A percentile compares a stretch with the other conserved stretches of the same genome.
Conservation (phyloP, 768 basidiomycete genomes). For the Termitomyces sp. region DNA sequence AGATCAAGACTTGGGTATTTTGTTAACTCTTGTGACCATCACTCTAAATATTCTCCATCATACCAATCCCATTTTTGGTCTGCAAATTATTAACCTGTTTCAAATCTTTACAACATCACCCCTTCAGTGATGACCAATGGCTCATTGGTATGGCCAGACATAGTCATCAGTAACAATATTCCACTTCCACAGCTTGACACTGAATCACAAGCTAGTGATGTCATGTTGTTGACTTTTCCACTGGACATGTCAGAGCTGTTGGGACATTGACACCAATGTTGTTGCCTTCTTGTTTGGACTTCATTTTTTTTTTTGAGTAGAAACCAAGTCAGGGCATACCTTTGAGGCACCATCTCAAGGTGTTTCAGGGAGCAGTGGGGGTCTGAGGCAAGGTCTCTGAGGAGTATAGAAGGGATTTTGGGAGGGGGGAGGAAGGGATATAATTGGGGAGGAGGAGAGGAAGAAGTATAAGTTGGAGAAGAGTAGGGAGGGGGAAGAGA, state of each 20-base stretch:
- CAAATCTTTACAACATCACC: constrained; percentile 41
- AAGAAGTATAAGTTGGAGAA: too few relatives aligned
- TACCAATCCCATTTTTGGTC: constrained; percentile 1
- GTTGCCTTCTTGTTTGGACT: constrained; percentile 15
- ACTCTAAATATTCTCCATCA: constrained; percentile 1
- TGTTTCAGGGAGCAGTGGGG: too few relatives aligned
- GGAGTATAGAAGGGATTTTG: too few relatives aligned
- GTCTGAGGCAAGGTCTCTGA: too few relatives aligned
- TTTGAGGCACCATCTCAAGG: too few relatives aligned
- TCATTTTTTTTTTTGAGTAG: too few relatives aligned
- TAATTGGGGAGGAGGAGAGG: too few relatives aligned
- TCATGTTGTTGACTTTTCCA: constrained; percentile 29
- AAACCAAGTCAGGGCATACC: too few relatives aligned
- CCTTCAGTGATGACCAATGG: constrained; percentile 52
- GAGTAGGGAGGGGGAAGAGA: too few relatives aligned
- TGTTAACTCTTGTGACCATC: constrained; percentile 11
- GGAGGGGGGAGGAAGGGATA: too few relatives aligned
- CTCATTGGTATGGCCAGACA: constrained; percentile 36
- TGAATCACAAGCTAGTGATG: constrained; percentile 19
- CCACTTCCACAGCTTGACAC: constrained; percentile 33
- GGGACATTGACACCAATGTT: constrained; percentile 11
- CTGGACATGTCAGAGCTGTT: constrained; percentile 24
- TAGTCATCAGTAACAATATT: constrained; percentile 23
- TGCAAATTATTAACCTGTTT: constrained; percentile 18
- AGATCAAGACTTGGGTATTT: constrained; percentile 22